These are phyloP conservation scores for Talaromyces sp. DNA, from an alignment of 2,329 filamentous ascomycete species.

Conservation along the genomic window DNA sequence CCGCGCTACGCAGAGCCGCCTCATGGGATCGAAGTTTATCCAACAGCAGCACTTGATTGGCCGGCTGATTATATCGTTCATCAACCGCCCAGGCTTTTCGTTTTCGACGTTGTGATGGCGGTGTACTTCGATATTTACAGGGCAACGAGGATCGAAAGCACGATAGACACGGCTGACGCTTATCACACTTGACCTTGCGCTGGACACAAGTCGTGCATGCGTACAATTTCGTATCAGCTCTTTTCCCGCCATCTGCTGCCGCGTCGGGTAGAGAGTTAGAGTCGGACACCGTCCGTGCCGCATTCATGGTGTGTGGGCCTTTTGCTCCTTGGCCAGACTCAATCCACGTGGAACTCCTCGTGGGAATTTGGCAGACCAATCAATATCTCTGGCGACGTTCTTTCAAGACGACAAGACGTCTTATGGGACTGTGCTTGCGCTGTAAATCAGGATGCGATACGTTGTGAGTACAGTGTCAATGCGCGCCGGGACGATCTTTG, in stretches of 20 bases:
- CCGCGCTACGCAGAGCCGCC: neutral
- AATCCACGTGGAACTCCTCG: neutral
- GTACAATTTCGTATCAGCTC: neutral
- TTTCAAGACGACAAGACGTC: neutral
- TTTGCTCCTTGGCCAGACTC: neutral
- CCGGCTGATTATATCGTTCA: neutral
- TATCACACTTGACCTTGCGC: neutral
- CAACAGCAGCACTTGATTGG: neutral
- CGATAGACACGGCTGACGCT: neutral
- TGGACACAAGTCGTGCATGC: neutral
- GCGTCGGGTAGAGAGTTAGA: neutral
- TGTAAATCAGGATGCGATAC: neutral
- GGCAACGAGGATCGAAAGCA: neutral
- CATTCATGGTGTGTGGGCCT: neutral
- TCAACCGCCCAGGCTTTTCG: neutral
- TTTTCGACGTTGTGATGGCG: neutral
- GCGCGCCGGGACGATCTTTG: neutral
- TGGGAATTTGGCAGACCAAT: neutral
- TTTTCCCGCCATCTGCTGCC: neutral
- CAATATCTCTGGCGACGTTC: neutral
- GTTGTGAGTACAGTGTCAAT: neutral
- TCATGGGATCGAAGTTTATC: neutral
- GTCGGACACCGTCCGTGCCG: neutral
- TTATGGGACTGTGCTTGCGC: neutral
- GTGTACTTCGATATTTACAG: neutral